Percentiles rank a stretch among this genome's conserved stretches.
Evolutionary conservation across 495 filamentous ascomycete genomes (phyloP).

Genomic region (Aspergillus saccharolyticus): DNA sequence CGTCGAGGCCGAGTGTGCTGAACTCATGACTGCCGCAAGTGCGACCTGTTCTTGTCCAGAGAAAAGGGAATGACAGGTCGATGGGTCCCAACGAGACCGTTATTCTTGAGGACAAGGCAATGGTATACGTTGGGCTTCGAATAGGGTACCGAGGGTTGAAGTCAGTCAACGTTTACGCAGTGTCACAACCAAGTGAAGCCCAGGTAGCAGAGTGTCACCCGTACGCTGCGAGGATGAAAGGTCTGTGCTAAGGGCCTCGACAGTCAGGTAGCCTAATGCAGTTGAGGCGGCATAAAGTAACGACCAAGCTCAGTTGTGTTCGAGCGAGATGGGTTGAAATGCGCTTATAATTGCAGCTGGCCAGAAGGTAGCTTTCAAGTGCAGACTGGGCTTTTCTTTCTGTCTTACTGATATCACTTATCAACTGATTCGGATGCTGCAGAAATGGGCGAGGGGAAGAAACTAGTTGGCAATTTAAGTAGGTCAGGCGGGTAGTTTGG

Average conservation of each 20-base stretch:
- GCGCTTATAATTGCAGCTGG: neutral
- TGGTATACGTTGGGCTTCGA: neutral
- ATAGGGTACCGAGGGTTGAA: neutral
- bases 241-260: too few relatives aligned
- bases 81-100: neutral
- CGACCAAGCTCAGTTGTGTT: neutral
- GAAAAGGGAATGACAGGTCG: neutral
- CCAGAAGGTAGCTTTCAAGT: neutral
- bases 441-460: neutral
- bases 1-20: conserved; percentile 59
- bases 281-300: neutral
- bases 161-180: neutral
- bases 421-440: neutral
- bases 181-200: neutral
- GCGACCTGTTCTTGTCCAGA: neutral
- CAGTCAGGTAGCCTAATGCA: neutral
- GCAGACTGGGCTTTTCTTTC: neutral
- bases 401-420: neutral
- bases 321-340: neutral
- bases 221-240: neutral
- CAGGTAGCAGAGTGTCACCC: neutral
- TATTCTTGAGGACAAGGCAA: neutral
- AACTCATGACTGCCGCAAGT: conserved; percentile 44
- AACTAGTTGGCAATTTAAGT: neutral
- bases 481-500: neutral